phyloP scores from a whole-genome alignment of 495 filamentous ascomycete genomes.

The Aspergillus steynii region DNA sequence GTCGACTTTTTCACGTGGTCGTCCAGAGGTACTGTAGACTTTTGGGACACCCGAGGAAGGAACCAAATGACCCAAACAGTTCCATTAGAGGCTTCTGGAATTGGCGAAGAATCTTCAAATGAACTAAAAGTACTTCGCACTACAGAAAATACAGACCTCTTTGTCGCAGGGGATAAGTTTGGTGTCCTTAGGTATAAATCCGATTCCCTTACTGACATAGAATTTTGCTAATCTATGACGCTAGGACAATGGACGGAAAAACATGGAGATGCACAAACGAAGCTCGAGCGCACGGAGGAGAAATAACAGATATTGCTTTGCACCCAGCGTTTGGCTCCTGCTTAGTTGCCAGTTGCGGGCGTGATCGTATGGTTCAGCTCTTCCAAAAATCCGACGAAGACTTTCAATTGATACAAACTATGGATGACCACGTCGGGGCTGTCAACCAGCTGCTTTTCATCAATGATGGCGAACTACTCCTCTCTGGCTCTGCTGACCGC shows the following conservation, averaged over 20 bases:
- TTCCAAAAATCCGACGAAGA: conserved; percentile 61
- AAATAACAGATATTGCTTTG: conserved; percentile 80
- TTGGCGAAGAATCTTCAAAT: conserved; percentile 64
- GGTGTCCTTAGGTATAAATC: conserved; percentile 68
- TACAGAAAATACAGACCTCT: conserved; percentile 57
- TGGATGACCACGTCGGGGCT: conserved; percentile 76
- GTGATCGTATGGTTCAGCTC: conserved; percentile 88
- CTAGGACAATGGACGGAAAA: conserved; percentile 46
- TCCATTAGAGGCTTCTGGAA: conserved; percentile 58
- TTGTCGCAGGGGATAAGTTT: conserved; percentile 81
- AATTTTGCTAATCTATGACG: conserved; percentile 1
- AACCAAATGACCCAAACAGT: conserved; percentile 64
- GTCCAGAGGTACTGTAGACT: conserved; percentile 68
- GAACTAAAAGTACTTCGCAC: conserved; percentile 72
- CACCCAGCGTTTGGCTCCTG: conserved; percentile 34
- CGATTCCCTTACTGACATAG: conserved; percentile 20
- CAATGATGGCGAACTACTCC: conserved; percentile 63
- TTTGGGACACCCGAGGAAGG: conserved; percentile 77
- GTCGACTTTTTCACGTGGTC: conserved; percentile 90
- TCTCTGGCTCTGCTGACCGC: conserved; percentile 88
- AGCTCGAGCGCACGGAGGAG: conserved; percentile 81
- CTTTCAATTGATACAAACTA: conserved; percentile 66
- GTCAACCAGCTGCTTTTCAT: conserved; percentile 65
- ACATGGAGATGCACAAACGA: conserved; percentile 55
- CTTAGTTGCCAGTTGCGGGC: conserved; percentile 75